Evolutionary conservation across 306 rosid genomes (phyloP).

Genomic region (Prunus fruticosa): DNA sequence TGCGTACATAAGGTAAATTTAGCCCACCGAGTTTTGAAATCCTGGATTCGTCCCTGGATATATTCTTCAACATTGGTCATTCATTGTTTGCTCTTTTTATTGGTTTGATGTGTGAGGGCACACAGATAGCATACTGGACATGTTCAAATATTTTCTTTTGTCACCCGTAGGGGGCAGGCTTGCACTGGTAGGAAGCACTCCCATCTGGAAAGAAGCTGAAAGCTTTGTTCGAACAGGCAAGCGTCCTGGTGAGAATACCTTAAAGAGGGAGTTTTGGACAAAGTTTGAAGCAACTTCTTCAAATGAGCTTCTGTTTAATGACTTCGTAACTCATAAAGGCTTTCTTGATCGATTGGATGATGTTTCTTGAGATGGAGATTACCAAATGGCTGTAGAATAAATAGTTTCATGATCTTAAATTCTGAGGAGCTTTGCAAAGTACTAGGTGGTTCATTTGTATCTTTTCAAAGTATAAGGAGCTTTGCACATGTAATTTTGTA

Average conservation of each 20-base stretch:
- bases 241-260: conserved; percentile 78
- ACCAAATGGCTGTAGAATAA: conserved; percentile 4
- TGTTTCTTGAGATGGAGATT: conserved; percentile 51
- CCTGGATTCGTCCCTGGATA: no score
- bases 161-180: conserved; percentile 33
- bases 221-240: conserved; percentile 50
- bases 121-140: conserved; percentile 7
- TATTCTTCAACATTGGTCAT: not conserved
- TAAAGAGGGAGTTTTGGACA: conserved; percentile 86
- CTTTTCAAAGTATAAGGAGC: not conserved
- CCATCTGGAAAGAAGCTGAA: conserved; percentile 58
- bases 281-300: conserved; percentile 79
- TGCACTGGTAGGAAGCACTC: conserved; percentile 47
- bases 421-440: no score
- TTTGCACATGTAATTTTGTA: not conserved
- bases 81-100: not conserved
- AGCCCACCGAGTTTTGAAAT: no score
- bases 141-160: not conserved
- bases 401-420: conserved; percentile 4
- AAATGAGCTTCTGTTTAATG: conserved; percentile 29
- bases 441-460: conserved; percentile 13
- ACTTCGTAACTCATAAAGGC: conserved; percentile 44
- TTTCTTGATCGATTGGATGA: conserved; percentile 85
- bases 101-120: conserved; percentile 10
- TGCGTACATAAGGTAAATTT: no score